Evolutionary conservation across 78 protist species (phyloP).

Genomic region (Neovahlkampfia damariscottae): DNA sequence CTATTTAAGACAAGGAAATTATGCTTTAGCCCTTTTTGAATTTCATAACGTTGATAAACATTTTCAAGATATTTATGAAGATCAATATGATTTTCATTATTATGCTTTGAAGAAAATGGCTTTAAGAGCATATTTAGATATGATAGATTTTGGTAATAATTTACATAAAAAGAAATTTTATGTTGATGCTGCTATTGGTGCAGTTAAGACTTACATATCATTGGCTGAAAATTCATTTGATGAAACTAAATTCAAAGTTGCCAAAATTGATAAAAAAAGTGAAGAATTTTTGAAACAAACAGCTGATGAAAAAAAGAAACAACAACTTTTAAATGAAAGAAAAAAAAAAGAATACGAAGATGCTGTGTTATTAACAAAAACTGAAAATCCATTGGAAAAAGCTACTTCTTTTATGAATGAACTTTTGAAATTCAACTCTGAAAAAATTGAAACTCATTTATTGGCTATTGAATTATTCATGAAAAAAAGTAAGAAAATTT

Average conservation of each 20-base stretch:
- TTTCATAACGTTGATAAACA: constrained; percentile 53
- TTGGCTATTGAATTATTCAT: constrained; percentile 21
- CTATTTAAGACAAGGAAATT: constrained; percentile 10
- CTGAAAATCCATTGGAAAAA: background rate
- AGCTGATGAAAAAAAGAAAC: constrained; percentile 1
- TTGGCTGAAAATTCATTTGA: background rate
- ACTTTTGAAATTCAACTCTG: background rate
- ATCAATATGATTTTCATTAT: constrained; percentile 89
- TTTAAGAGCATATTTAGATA: constrained; percentile 60
- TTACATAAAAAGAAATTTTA: background rate
- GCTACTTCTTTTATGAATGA: constrained; percentile 7
- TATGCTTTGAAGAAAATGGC: constrained; percentile 78
- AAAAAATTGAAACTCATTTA: constrained; percentile 4
- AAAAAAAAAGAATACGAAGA: background rate
- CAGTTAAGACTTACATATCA: constrained; percentile 7
- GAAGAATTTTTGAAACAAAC: no score
- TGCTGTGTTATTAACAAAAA: background rate
- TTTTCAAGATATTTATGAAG: constrained; percentile 68
- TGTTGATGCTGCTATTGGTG: background rate
- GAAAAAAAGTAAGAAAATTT: background rate
- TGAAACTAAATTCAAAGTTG: no score
- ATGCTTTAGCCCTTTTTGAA: constrained; percentile 50
- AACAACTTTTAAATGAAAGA: constrained; percentile 1
- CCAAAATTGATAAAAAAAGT: background rate
- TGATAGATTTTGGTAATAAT: constrained; percentile 11